Evolutionary conservation across 768 basidiomycete species (phyloP), one percentile per base, ranked within the genome.

Genomic region (Leccinum imitatum): DNA sequence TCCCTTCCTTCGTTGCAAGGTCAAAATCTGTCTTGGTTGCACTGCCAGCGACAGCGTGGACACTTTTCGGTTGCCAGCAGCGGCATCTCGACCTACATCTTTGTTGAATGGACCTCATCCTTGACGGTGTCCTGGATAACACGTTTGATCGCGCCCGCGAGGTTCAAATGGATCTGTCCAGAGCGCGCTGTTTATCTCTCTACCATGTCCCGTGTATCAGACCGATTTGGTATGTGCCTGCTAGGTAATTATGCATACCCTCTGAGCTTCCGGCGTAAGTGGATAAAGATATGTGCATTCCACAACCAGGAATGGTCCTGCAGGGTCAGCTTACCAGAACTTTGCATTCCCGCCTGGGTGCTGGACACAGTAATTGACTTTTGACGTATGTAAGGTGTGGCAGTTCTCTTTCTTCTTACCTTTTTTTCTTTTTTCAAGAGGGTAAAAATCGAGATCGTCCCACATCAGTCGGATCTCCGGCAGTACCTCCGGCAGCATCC

Each of bases 1-100:
- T 61, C 50, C 56, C 56, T 54, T 63, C 54, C 67, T 71, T 67
- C 70, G 59, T 55, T 70, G 60, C 14, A 70, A 58, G 53, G 21
- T 61, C 68, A 57, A 62, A 54, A 62, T 46, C 56, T 68, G 68
- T 67, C 68, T 37, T 25, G 23, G 55, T 39, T 17, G 41, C 59
- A 58, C 46, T 50, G 33, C 57, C 47, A 57, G 44, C 35, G 48
- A 57, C 17, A 31, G 56, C 50, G 23, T 47, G 57, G 27, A 35
- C 37, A 56, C 37, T 35, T 57, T 47, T 21, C 7, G n/a, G 31
- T 64, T 19, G 11, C 58, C 53, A 61, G 58, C 59, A 54, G 56
- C 41, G 57, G 69, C 15, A 69, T 62, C 53, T 41, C 44, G 52
- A 60, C 56, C 35, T 54, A 58, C 57, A 46, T 54, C 48, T 65